Base-by-base conservation (phyloP, 2,329 filamentous ascomycete species). In the Huntiella abstrusa region DNA sequence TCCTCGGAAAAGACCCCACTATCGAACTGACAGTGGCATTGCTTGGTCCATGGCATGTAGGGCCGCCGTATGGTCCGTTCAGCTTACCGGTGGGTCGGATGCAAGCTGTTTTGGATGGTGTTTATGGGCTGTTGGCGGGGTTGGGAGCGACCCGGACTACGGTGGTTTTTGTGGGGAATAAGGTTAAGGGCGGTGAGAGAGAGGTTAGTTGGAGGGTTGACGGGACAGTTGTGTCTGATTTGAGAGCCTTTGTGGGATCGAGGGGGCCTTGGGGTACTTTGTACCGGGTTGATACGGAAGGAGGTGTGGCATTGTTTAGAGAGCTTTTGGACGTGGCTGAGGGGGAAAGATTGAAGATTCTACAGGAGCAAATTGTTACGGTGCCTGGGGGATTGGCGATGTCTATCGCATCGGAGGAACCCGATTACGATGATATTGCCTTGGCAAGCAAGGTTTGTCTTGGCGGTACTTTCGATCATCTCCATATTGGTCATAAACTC, bases 401-500 rank as follows among this genome's bases (percentile, higher is more conserved):
- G 2, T 41, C 44, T 13, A n/a, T 44, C 12, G 16, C n/a, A 3
- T 15, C 17, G 4, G 16, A 33, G 10, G 13, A 38, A 41, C 12
- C 16, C 33, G 15, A 13, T n/a, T 28, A 28, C 22, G 22, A 28
- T 28, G 22, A 28, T 28, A 28, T 28, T 10, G 6, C 7, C 7
- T 28, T 28, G 22, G 22, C 22, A 7, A 28, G 6, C 22, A 28
- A 28, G 22, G 80, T 92, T 43, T 83, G 80, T 45, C 74, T 96
- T 10, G 91, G 88, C 28, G 91, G 91, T 7, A 98, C 91, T 0
- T 98, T 96, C 62, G 91, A 98, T 60, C 86, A 96, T 61, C 71
- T 98, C 16, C 91, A 98, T 58, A 78, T 83, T 3, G 91, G 91
- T 4, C 91, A 98, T 65, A 98, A 96, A 63, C 69, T 96, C n/a